Evolutionary conservation across 768 basidiomycete genomes (phyloP), one percentile per base, ranked within the genome.

Genomic region (Leccinum boreale): DNA sequence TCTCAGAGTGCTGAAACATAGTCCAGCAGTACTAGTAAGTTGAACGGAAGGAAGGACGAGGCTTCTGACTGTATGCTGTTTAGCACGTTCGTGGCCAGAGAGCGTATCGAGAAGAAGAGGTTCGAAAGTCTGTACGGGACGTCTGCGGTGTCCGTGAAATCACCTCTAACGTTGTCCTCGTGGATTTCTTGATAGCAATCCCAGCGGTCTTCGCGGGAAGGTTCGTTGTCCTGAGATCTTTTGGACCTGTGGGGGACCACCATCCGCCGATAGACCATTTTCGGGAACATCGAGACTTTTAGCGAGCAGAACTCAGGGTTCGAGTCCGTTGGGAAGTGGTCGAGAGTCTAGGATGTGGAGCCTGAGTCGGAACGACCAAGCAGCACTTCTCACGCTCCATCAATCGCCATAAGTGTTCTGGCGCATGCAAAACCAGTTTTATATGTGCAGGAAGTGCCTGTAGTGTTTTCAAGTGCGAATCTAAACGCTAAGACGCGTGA

Each of bases 281-380:
- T 19, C 9, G 14, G 56, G 57, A 42, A 48, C 29, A 48, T 68
- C 65, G 35, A 65, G 39, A 17, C 47, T 67, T 29, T 10, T 55
- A n/a, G n/a, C 26, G 39, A 85, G 74, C 21, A 78, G 56, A 11
- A 72, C 64, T 77, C 5, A 91, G 70, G 3, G 82, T 79, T 68
- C 82, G 85, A 24, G 81, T 78, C 5, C 90, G 81, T 69, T 96
- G 93, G 0, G 78, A 70, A 95, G 74, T 6, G 94, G 90, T 48
- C 87, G 79, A 7, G 92, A 92, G 66, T 97, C 94, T 24, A 98
- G 81, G n/a, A 97, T 79, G 69, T 95, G 87, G 45, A 98, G 79
- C 3, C 86, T 86, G 4, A 96, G 78, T 15, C 94, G 79, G 73
- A 92, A 94, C 49, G 96, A 73, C 89, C 90, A 95, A 14, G 92